Evolutionary conservation across 768 basidiomycete genomes (phyloP), one percentile per base, ranked within the genome.

Genomic region (Filobasidium floriforme): DNA sequence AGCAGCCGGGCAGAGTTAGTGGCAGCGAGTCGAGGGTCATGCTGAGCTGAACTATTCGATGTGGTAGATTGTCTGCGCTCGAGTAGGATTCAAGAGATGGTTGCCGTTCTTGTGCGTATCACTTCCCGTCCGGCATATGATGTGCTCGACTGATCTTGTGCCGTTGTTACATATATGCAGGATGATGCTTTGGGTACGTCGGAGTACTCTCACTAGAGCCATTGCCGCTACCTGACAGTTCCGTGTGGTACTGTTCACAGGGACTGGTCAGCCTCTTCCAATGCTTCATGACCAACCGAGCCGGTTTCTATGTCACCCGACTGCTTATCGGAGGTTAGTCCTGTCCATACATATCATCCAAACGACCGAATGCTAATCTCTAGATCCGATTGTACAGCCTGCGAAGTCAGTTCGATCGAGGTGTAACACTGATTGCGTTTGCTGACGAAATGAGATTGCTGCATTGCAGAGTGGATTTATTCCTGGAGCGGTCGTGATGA

Each of bases 301-400:
- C 65, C 0, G 62, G 61, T 2, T 68, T 66, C 62, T 68, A 60
- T 29, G 51, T 66, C 51, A 71, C 70, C 26, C 60, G 70, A 62
- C 65, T 67, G 4, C 44, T 71, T 10, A 68, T 68, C 26, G 67
- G 67, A 7, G 24, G 32, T 37, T 37, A 37, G 32, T 37, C 49
- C 1, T 68, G 52, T 59, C 62, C 63, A 57, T 54, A 46, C n/a
- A 9, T 9, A 37, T 9, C 9, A 37, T n/a, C 32, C 32, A 9
- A 3, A 37, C 49, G 1, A 1, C 5, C 18, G 54, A 19, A n/a
- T 15, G 14, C 14, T 22, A 11, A 22, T 15, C 19, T 29, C 10
- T 28, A 5, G 24, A 57, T 5, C 6, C 10, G 19, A n/a, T 57
- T 11, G 12, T 1, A 28, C 24, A 37, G 32, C 32, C 32, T 37